These are phyloP conservation scores for Aureobasidium sp. DNA, from an alignment of 2,329 filamentous ascomycete genomes.

Conservation along the genomic window DNA sequence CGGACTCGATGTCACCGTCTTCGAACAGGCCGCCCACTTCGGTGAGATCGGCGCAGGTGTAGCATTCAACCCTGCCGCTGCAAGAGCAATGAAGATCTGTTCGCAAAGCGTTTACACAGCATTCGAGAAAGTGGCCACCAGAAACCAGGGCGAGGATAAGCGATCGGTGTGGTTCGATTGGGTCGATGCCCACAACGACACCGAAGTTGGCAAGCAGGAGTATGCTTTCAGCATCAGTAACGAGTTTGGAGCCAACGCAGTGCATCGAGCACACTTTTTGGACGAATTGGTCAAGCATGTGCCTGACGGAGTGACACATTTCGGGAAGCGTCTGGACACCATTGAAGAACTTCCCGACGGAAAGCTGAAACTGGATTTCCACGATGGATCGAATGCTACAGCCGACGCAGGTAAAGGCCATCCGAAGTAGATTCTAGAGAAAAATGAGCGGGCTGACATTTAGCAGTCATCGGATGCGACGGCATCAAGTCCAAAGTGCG, in stretches of 20 bases:
- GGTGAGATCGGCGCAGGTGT: slow-evolving; percentile 54
- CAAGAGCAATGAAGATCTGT: slow-evolving; percentile 48
- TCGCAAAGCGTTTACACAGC: slow-evolving; percentile 39
- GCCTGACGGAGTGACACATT: slow-evolving; percentile 29
- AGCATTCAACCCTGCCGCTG: slow-evolving; percentile 49
- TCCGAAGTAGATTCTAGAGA: background rate
- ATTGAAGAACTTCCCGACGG: slow-evolving; percentile 24
- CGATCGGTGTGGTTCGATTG: slow-evolving; percentile 38
- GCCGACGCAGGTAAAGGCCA: slow-evolving; percentile 24
- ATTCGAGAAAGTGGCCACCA: slow-evolving; percentile 38
- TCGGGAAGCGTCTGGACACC: slow-evolving; percentile 27
- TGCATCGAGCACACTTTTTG: slow-evolving; percentile 37
- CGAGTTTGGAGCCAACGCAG: slow-evolving; percentile 23
- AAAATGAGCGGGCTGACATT: slow-evolving; percentile 5
- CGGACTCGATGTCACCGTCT: slow-evolving; percentile 44
- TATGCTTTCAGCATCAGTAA: slow-evolving; percentile 25
- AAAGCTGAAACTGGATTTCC: slow-evolving; percentile 29
- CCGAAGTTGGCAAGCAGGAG: slow-evolving; percentile 22
- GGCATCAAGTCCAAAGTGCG: slow-evolving; percentile 55
- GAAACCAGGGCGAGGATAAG: slow-evolving; percentile 33
- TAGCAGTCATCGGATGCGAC: slow-evolving; percentile 53
- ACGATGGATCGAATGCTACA: slow-evolving; percentile 24
- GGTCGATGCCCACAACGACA: slow-evolving; percentile 29
- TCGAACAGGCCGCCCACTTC: slow-evolving; percentile 50
- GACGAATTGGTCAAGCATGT: slow-evolving; percentile 36